These are phyloP conservation scores for Graphilbum sp. DNA, from an alignment of 2,329 filamentous ascomycete species.

Conservation along the genomic window DNA sequence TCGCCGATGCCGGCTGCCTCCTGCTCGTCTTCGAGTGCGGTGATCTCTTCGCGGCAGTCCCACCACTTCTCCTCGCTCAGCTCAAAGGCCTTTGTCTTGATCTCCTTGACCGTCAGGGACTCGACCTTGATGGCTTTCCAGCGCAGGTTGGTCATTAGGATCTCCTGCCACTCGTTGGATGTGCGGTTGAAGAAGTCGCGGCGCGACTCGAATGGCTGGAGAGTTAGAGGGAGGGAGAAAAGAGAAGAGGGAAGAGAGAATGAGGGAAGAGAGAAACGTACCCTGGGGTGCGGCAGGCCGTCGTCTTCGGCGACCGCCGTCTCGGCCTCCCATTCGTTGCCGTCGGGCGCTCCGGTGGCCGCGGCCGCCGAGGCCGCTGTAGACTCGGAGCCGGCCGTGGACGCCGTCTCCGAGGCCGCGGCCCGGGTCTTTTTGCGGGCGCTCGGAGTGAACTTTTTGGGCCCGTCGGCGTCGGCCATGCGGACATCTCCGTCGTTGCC, in stretches of 20 bases:
- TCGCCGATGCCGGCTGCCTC: slow-evolving; percentile 90
- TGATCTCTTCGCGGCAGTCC: slow-evolving; percentile 91
- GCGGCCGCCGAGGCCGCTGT: slow-evolving; percentile 27
- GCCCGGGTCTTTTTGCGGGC: slow-evolving; percentile 38
- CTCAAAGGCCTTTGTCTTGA: slow-evolving; percentile 80
- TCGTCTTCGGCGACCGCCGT: slow-evolving; percentile 47
- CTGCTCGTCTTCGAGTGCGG: slow-evolving; percentile 83
- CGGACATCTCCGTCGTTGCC: slow-evolving; percentile 36
- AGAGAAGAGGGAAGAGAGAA: not conserved
- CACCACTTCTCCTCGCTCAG: slow-evolving; percentile 96
- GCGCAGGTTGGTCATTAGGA: slow-evolving; percentile 59
- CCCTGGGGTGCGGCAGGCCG: slow-evolving; percentile 53
- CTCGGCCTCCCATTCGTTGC: slow-evolving; percentile 26
- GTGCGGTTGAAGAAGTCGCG: slow-evolving; percentile 87
- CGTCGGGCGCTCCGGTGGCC: slow-evolving; percentile 22
- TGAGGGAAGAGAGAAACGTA: slow-evolving; percentile 16
- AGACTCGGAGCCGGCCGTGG: too few species aligned
- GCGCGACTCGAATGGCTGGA: slow-evolving; percentile 70
- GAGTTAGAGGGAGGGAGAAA: slow-evolving; percentile 10
- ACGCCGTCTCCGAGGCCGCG: slow-evolving; percentile 21
- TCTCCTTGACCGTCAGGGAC: slow-evolving; percentile 67
- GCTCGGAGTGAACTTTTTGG: slow-evolving; percentile 30
- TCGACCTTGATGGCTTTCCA: slow-evolving; percentile 52
- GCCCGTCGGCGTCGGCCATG: slow-evolving; percentile 29
- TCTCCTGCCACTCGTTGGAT: slow-evolving; percentile 77